Conservation (phyloP, 331 rosid genomes). For the Saraca asoca region DNA sequence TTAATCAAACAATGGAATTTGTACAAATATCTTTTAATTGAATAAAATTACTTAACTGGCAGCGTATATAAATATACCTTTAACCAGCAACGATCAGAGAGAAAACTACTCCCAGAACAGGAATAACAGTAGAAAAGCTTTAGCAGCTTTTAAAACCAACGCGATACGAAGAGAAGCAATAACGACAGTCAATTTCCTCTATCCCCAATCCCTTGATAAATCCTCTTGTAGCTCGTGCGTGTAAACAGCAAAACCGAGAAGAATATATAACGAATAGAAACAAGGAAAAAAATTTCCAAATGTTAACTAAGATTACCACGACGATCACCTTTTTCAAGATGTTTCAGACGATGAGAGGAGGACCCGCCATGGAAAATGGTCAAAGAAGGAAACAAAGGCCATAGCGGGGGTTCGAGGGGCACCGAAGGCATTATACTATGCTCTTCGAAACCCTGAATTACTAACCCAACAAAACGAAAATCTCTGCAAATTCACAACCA, state of each 20-base stretch:
- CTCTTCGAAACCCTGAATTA: slow-evolving; percentile 76
- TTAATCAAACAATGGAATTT: too few species aligned
- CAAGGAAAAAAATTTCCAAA: neutral
- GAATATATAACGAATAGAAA: neutral
- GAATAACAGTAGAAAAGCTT: slow-evolving; percentile 10
- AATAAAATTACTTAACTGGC: neutral
- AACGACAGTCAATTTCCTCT: slow-evolving; percentile 15
- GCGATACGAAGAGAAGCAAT: slow-evolving; percentile 23
- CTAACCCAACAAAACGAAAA: slow-evolving; percentile 27
- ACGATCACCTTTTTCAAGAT: slow-evolving; percentile 73
- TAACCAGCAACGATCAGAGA: neutral
- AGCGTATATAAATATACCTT: slow-evolving; percentile 35
- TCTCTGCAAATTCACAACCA: slow-evolving; percentile 10
- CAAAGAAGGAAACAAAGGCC: slow-evolving; percentile 46
- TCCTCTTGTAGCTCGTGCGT: slow-evolving; percentile 6
- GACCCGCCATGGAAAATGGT: slow-evolving; percentile 60
- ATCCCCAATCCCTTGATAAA: slow-evolving; percentile 18
- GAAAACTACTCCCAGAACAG: slow-evolving; percentile 10
- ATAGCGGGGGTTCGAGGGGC: slow-evolving; percentile 46
- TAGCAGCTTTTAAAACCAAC: neutral
- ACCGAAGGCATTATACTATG: slow-evolving; percentile 90
- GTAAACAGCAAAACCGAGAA: slow-evolving; percentile 14
- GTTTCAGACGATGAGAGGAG: slow-evolving; percentile 79
- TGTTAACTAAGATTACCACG: slow-evolving; percentile 94
- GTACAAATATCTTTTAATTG: too few species aligned